phyloP scores from a whole-genome alignment of 805 yeast genomes.

The Wickerhamiella occidentalis region DNA sequence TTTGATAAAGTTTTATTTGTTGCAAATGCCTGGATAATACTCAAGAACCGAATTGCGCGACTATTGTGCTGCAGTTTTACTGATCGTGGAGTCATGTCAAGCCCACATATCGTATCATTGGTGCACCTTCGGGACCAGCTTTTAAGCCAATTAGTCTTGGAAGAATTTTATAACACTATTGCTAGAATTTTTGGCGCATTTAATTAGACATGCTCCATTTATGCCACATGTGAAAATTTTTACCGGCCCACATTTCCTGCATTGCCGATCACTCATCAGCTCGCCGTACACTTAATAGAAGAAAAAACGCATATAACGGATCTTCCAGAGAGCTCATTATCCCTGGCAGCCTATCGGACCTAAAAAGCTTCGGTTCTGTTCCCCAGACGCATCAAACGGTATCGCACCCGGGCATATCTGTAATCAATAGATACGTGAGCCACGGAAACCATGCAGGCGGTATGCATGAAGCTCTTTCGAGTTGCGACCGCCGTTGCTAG shows the following conservation, averaged over 20 bases:
- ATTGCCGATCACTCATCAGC: constrained; percentile 1
- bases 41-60: no score
- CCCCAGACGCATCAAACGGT: neutral
- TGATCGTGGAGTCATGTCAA: neutral
- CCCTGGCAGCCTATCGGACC: no score
- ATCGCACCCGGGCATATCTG: neutral
- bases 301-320: no score
- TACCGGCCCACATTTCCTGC: constrained; percentile 1
- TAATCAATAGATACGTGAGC: neutral
- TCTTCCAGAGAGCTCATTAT: no score
- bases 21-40: no score
- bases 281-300: neutral
- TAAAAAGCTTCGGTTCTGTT: neutral
- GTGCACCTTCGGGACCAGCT: neutral
- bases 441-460: neutral
- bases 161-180: neutral
- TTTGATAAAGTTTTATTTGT: no score
- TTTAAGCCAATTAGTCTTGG: neutral
- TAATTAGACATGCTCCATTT: neutral
- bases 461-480: neutral
- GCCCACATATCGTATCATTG: neutral
- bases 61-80: no score
- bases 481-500: no score
- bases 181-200: neutral
- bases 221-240: neutral